A percentile compares a stretch with the other conserved stretches of the same genome.
These are phyloP conservation scores for Bolboschoenoplectus hybrid DNA, from an alignment of 202 grass and related monocot genomes.

Conservation along the genomic window DNA sequence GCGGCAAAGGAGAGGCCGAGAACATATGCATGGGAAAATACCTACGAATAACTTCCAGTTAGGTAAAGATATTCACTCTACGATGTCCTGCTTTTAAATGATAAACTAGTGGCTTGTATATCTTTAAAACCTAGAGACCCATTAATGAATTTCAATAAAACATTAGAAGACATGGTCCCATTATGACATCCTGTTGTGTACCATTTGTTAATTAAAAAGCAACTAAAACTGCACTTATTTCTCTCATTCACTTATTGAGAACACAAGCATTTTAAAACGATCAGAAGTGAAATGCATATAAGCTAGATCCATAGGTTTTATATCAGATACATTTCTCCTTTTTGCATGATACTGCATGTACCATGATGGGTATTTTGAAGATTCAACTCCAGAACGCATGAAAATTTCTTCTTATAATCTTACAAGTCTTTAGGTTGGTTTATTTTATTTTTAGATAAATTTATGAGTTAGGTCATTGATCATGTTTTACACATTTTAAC, in stretches of 20 bases:
- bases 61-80: not conserved
- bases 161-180: not conserved
- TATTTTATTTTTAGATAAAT: not conserved
- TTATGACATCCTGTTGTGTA: not conserved
- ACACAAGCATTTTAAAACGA: not conserved
- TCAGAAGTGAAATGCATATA: not conserved
- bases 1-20: slow-evolving; percentile 41
- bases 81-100: not conserved
- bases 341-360: not conserved
- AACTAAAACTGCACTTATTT: not conserved
- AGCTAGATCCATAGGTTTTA: not conserved
- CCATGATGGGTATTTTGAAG: not conserved
- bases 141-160: not conserved
- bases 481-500: not conserved
- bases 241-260: not conserved
- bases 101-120: not conserved
- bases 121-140: not conserved
- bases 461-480: not conserved
- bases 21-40: slow-evolving; percentile 41
- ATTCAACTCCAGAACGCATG: not conserved
- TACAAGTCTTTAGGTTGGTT: not conserved
- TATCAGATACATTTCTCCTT: not conserved
- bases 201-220: not conserved
- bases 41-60: slow-evolving; percentile 5
- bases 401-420: not conserved